Conservation (phyloP, 306 rosid genomes). For the Elaeagnus macrophylla region DNA sequence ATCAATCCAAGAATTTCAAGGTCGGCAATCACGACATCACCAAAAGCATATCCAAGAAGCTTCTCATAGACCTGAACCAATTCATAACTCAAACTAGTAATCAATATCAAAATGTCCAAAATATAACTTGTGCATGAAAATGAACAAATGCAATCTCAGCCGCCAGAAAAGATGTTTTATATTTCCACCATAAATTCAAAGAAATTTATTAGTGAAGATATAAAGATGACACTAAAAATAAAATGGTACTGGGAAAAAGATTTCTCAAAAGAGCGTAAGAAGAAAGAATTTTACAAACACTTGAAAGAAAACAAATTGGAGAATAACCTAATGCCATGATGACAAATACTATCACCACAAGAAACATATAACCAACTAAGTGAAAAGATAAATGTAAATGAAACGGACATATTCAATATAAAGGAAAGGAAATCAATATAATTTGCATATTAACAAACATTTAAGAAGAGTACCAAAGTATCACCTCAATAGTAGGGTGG, state of each 20-base stretch:
- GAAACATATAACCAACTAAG: not conserved
- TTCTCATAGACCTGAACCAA: slow-evolving; percentile 72
- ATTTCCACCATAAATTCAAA: no score
- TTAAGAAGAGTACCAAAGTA: not conserved
- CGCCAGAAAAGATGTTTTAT: no score
- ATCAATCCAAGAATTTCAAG: slow-evolving; percentile 66
- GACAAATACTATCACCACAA: not conserved
- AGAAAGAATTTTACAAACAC: no score
- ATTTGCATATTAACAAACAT: not conserved
- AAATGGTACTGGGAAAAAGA: no score
- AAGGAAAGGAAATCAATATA: not conserved
- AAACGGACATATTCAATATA: not conserved
- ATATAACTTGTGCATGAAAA: slow-evolving; percentile 3
- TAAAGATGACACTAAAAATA: no score
- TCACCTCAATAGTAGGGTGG: slow-evolving; percentile 75
- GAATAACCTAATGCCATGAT: no score
- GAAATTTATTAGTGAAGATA: no score
- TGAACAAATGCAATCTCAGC: no score
- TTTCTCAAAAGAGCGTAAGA: no score
- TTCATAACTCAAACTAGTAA: slow-evolving; percentile 44
- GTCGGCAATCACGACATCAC: slow-evolving; percentile 77
- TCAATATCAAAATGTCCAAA: slow-evolving; percentile 22
- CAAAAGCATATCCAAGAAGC: slow-evolving; percentile 84
- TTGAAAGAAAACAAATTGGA: no score
- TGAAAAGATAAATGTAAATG: not conserved